These are phyloP conservation scores for Backusella parvicylindrica DNA, from an alignment of 192 early-diverging fungal genomes.

Conservation along the genomic window DNA sequence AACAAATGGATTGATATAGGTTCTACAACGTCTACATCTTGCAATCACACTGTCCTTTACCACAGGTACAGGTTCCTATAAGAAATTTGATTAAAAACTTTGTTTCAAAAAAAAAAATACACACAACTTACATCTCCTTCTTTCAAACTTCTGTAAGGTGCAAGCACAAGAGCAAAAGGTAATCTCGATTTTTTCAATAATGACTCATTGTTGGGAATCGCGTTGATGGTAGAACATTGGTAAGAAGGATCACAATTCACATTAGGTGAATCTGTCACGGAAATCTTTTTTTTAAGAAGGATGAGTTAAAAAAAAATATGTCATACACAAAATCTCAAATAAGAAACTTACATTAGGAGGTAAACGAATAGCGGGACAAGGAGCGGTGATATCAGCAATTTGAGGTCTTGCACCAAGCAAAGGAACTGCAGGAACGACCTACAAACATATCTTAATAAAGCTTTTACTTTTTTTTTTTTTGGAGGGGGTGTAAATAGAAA, in stretches of 20 bases:
- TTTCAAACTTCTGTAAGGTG: slow-evolving; percentile 79
- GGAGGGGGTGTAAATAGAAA: too few relatives aligned
- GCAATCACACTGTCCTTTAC: slow-evolving; percentile 89
- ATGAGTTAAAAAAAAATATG: neutral
- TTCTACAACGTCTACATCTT: slow-evolving; percentile 90
- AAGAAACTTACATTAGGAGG: slow-evolving; percentile 46
- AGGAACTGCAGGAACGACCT: slow-evolving; percentile 34
- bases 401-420: slow-evolving; percentile 50
- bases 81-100: too few relatives aligned
- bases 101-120: neutral
- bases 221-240: slow-evolving; percentile 88
- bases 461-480: neutral
- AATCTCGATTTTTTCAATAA: slow-evolving; percentile 85
- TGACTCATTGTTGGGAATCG: slow-evolving; percentile 78
- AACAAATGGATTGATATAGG: slow-evolving; percentile 97
- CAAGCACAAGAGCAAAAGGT: slow-evolving; percentile 86
- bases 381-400: slow-evolving; percentile 39
- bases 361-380: slow-evolving; percentile 45
- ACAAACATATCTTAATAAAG: slow-evolving; percentile 8
- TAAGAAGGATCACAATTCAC: slow-evolving; percentile 75
- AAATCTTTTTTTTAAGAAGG: slow-evolving; percentile 19
- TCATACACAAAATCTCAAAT: too few relatives aligned
- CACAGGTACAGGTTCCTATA: slow-evolving; percentile 79
- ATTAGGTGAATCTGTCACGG: slow-evolving; percentile 49
- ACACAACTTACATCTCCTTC: slow-evolving; percentile 61